These are phyloP conservation scores for Erucastrum elatum DNA, from an alignment of 345 rosid genomes.

Conservation along the genomic window DNA sequence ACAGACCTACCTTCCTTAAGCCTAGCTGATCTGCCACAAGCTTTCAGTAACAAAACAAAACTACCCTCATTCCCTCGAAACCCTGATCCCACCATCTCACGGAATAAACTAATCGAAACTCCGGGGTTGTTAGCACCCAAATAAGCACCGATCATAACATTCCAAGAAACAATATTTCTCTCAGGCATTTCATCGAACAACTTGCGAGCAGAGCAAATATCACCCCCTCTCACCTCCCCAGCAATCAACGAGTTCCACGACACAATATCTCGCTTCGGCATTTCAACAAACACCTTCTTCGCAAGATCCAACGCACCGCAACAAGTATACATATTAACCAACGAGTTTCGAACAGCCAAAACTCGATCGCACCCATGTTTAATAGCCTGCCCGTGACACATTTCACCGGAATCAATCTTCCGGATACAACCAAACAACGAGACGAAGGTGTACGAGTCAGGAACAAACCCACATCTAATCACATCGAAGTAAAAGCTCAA, in stretches of 20 bases:
- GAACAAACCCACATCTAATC: constrained; percentile 48
- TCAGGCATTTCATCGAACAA: constrained; percentile 54
- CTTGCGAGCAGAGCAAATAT: constrained; percentile 44
- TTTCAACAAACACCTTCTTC: constrained; percentile 53
- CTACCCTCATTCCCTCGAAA: constrained; percentile 46
- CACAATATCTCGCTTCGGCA: constrained; percentile 49
- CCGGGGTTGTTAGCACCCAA: constrained; percentile 55
- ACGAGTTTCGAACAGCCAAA: constrained; percentile 58
- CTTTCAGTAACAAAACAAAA: constrained; percentile 47
- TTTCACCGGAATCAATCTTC: constrained; percentile 45
- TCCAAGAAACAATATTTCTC: constrained; percentile 59
- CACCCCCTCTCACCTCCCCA: constrained; percentile 37
- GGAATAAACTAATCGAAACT: constrained; percentile 55
- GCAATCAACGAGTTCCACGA: constrained; percentile 54
- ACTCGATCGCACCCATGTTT: constrained; percentile 51
- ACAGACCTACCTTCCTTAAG: constrained; percentile 70
- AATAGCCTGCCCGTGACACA: constrained; percentile 60
- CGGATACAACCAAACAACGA: constrained; percentile 53
- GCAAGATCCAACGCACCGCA: constrained; percentile 46
- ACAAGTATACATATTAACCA: constrained; percentile 51
- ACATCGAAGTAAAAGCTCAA: constrained; percentile 52
- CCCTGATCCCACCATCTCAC: constrained; percentile 52
- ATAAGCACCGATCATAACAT: constrained; percentile 60
- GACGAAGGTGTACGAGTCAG: constrained; percentile 64
- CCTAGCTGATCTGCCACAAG: constrained; percentile 67